phyloP scores from a whole-genome alignment of 1,284 basidiomycete genomes.

The Sporisorium scitamineum region DNA sequence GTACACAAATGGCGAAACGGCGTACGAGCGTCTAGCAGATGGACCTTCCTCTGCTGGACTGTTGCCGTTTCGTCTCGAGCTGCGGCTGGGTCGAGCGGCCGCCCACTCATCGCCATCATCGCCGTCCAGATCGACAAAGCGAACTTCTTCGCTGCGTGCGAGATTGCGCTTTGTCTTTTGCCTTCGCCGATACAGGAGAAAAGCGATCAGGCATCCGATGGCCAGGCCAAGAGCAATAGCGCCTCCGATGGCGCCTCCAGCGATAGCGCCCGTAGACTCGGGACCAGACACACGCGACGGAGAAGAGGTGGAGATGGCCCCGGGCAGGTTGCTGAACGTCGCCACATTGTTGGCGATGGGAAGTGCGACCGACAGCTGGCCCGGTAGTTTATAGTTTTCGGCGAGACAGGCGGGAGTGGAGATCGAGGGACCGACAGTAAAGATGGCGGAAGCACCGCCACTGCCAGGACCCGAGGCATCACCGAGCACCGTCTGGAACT shows the following conservation, averaged over 20 bases:
- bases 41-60: conserved; percentile 6
- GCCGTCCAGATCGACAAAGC: conserved; percentile 58
- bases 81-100: conserved; percentile 9
- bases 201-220: conserved; percentile 43
- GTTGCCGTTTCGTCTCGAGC: conserved; percentile 7
- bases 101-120: conserved; percentile 46
- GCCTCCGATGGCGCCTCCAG: conserved; percentile 59
- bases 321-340: conserved; percentile 42
- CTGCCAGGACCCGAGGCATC: conserved; percentile 49
- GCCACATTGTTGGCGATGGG: conserved; percentile 36
- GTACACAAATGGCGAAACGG: conserved; percentile 55
- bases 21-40: conserved; percentile 20
- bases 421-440: conserved; percentile 29
- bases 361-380: conserved; percentile 18
- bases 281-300: neutral
- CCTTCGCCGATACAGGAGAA: conserved; percentile 48
- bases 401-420: conserved; percentile 27
- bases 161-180: conserved; percentile 44
- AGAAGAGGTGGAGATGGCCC: conserved; percentile 35
- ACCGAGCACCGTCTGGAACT: conserved; percentile 50
- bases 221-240: conserved; percentile 50
- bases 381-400: conserved; percentile 16
- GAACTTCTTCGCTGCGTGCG: conserved; percentile 52
- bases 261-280: conserved; percentile 44
- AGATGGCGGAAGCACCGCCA: conserved; percentile 50